These are phyloP conservation scores for Aspergillus pseudoterreus DNA, from an alignment of 2,329 filamentous ascomycete species.

Conservation along the genomic window DNA sequence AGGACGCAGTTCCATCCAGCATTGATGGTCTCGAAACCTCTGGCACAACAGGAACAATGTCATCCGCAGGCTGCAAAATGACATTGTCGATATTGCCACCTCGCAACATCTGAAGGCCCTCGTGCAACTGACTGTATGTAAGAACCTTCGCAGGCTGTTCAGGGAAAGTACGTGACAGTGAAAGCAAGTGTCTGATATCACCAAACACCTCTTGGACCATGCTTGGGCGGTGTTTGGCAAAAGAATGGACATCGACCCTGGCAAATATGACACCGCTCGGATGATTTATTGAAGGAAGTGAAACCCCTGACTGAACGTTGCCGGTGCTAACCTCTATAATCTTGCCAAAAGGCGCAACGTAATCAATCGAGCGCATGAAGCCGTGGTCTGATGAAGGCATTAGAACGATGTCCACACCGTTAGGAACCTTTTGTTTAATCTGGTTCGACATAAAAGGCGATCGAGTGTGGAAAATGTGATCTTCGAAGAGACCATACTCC, in stretches of 20 bases:
- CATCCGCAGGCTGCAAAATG: background rate
- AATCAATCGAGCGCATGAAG: background rate
- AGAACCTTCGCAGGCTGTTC: background rate
- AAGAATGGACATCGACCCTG: background rate
- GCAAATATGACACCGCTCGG: background rate
- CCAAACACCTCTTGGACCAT: background rate
- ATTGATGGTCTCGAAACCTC: background rate
- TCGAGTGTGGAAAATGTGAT: conserved; percentile 21
- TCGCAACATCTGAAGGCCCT: background rate
- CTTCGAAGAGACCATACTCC: conserved; percentile 8
- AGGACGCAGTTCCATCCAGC: background rate
- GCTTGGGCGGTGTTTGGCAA: background rate
- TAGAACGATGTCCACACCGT: conserved; percentile 18
- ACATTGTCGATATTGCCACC: background rate
- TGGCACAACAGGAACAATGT: background rate
- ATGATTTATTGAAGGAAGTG: background rate
- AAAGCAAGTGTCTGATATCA: background rate
- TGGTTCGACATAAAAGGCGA: conserved; percentile 10
- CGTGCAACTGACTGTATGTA: background rate
- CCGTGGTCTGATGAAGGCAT: background rate
- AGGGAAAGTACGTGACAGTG: background rate
- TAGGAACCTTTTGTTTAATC: background rate
- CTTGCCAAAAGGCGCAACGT: background rate
- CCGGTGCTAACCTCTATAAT: background rate
- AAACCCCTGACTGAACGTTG: too few species aligned